Conservation (phyloP, 192 early-diverging fungal species). For the Coemansia sp. region DNA sequence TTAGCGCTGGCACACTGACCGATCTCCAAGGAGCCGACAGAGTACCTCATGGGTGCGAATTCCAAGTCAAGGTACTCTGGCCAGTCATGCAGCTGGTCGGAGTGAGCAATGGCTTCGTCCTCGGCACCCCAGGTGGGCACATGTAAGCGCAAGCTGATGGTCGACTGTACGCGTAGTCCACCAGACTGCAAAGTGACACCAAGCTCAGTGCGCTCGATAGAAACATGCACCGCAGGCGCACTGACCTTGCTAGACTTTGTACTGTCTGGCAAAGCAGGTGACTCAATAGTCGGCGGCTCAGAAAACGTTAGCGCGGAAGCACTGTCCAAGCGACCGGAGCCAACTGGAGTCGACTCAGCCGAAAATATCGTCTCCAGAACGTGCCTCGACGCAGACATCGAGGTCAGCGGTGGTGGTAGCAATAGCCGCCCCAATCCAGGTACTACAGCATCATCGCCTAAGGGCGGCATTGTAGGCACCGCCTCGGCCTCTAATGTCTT, state of each 20-base stretch:
- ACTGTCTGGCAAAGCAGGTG: neutral
- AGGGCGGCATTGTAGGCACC: neutral
- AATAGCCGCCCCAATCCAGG: neutral
- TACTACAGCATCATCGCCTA: neutral
- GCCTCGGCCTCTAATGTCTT: neutral
- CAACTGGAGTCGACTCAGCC: slow-evolving; percentile 12
- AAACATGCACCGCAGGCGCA: neutral
- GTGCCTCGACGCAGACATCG: neutral
- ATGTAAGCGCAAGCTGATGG: slow-evolving; percentile 6
- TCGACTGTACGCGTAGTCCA: neutral
- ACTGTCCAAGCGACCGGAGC: neutral
- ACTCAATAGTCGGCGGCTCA: neutral
- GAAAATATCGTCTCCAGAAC: slow-evolving; percentile 18
- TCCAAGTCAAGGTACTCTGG: slow-evolving; percentile 11
- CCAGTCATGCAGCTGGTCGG: slow-evolving; percentile 2
- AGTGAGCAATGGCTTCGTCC: slow-evolving; percentile 4
- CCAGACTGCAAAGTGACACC: neutral
- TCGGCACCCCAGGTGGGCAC: neutral
- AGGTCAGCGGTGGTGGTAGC: neutral
- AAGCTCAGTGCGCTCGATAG: neutral
- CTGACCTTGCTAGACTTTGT: neutral
- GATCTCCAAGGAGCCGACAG: neutral
- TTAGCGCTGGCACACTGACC: neutral
- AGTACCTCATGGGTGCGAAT: slow-evolving; percentile 8
- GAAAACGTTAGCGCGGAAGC: neutral